Evolutionary conservation across 345 rosid species (phyloP), one percentile per base, ranked within the genome.

Genomic region (Eucalyptus lansdowneana): DNA sequence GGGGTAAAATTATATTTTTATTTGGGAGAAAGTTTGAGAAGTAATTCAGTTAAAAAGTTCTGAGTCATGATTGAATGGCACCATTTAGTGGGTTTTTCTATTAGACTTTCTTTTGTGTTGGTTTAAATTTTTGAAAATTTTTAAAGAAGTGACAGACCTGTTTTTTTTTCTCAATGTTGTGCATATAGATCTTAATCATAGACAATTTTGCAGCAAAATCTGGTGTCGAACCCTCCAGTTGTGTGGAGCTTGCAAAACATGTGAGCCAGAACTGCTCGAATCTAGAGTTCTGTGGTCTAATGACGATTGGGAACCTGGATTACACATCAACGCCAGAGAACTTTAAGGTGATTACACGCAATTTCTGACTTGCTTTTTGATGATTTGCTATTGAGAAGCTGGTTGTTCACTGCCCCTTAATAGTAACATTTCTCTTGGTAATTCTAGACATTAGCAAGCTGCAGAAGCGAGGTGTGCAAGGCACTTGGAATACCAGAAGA

Each of bases 281-380:
- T 90, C 99, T 98, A 16, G 96, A 95, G 93, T 97, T 97, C 91
- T 89, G 93, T 89, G 99, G 99, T 88, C 93, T 98, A 83, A 98
- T 98, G 99, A 97, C 99, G 22, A 96, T 98, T 88, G 99, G 99
- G 87, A 98, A 96, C 99, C 96, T 89, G 50, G 99, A 98, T 92
- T 97, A 96, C 87, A 89, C 98, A 81, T 96, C 98, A 89, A 98
- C 99, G 31, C 98, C 99, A 6, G 99, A 98, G 92, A 98, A 98
- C 91, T 97, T 98, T 91, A 96, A 95, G 98, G 99, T 96, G 91
- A 37, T 54, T 17, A 22, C 60, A 50, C 50, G 22, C 34, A 37
- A 40, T 45, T 15, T 29, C 67, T 62, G 21, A 31, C 8, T 17
- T 58, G 12, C 50, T 19, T 50, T 11, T 87, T 51, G 83, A 16